phyloP scores from a whole-genome alignment of 352 stramenopile species.

The Globisporangium emineosum region DNA sequence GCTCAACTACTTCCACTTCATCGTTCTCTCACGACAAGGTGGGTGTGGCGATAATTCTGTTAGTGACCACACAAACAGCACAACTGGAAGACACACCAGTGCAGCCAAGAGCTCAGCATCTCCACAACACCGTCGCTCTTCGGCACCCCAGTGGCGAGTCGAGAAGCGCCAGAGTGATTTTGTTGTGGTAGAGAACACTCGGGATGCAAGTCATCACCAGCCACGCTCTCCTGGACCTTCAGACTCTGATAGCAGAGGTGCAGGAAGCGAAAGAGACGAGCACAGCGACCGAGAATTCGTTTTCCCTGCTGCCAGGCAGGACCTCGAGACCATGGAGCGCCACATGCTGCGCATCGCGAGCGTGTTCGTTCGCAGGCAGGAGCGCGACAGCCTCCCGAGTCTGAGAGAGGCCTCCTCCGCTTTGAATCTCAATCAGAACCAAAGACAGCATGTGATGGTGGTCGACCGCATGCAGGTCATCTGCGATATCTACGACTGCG shows the following conservation, averaged over 20 bases:
- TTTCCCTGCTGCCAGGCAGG: slow-evolving; percentile 32
- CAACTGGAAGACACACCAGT: background rate
- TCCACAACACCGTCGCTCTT: background rate
- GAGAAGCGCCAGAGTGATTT: slow-evolving; percentile 21
- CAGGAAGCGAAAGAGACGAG: background rate
- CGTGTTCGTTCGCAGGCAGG: slow-evolving; percentile 49
- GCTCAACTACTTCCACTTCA: slow-evolving; percentile 51
- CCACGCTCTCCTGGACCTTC: background rate
- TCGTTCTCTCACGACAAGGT: slow-evolving; percentile 16
- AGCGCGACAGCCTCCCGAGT: slow-evolving; percentile 28
- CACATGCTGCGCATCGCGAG: slow-evolving; percentile 44
- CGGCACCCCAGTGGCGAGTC: background rate
- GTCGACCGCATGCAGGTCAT: slow-evolving; percentile 59
- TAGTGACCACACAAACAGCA: background rate
- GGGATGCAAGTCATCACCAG: background rate
- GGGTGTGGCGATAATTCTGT: background rate
- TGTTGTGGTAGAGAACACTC: slow-evolving; percentile 19
- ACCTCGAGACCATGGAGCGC: slow-evolving; percentile 40
- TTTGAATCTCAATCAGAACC: too few relatives aligned
- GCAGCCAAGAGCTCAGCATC: background rate
- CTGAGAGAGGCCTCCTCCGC: background rate
- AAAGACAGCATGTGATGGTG: slow-evolving; percentile 11
- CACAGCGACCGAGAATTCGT: slow-evolving; percentile 29
- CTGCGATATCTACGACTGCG: slow-evolving; percentile 52
- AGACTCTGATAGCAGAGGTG: too few relatives aligned